Percentiles rank a stretch among this genome's conserved stretches.
phyloP scores from a whole-genome alignment of 106 monocot genomes.

The Acorus calamus region DNA sequence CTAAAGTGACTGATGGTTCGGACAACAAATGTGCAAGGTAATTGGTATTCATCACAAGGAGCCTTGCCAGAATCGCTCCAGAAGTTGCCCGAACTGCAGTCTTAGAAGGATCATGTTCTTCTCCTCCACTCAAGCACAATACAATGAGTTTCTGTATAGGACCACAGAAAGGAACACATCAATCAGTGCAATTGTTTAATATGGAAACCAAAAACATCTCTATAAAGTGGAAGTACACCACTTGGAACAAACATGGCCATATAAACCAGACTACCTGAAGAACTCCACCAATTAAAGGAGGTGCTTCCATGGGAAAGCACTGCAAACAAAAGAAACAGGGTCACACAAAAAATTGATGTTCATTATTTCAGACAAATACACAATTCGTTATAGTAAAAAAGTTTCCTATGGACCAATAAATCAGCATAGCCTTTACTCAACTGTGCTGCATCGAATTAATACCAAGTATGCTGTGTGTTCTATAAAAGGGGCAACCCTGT shows the following conservation, averaged over 20 bases:
- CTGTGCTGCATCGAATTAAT: too few relatives aligned
- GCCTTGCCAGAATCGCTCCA: conserved; percentile 79
- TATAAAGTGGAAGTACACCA: background rate
- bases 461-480: too few relatives aligned
- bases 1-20: conserved; percentile 43
- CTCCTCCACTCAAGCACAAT: conserved; percentile 63
- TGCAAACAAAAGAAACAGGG: conserved; percentile 24
- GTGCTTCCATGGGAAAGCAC: conserved; percentile 82
- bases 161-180: conserved; percentile 1
- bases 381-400: too few relatives aligned
- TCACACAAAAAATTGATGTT: conserved; percentile 5
- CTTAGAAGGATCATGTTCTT: conserved; percentile 56
- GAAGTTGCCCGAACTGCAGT: conserved; percentile 58
- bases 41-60: conserved; percentile 83
- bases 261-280: conserved; percentile 62
- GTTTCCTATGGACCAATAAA: too few relatives aligned
- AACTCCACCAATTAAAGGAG: conserved; percentile 60
- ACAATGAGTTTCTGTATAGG: conserved; percentile 60
- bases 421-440: too few relatives aligned
- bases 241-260: background rate
- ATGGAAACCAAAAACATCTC: background rate
- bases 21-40: conserved; percentile 75
- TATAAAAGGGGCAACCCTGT: too few relatives aligned
- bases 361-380: too few relatives aligned
- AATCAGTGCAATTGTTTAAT: background rate